Evolutionary conservation across 148 eudicot genomes (phyloP), one percentile per base, ranked within the genome.

Genomic region (Rhododendron molle): DNA sequence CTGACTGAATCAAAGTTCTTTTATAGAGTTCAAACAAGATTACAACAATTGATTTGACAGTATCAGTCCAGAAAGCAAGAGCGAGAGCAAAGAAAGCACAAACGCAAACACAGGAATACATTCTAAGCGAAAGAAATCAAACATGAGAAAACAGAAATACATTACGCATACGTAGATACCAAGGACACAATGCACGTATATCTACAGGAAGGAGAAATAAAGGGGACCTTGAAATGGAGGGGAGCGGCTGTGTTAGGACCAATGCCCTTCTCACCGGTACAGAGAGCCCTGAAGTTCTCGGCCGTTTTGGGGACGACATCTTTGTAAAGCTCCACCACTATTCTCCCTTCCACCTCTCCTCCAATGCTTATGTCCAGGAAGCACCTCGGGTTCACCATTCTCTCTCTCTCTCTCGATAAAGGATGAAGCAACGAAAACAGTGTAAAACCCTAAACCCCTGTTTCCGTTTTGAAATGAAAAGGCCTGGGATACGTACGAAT

Each of bases 241-340:
- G 80, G 80, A 77, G 23, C 52, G 15, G 4, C 80, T 1, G 80
- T 77, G 50, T 44, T 40, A 77, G 80, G 30, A 28, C 80, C 80
- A 77, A 77, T 77, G 80, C 80, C 80, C 80, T 77, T 77, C 52
- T 77, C 80, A 11, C 52, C 80, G 1, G 80, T 77, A 58, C 98
- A 95, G 47, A 95, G 95, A 84, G 95, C 96, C 90, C 98, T 93
- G 76, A 95, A 95, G 89, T 95, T 95, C 83, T 95, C 94, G 65
- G 91, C 95, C 46, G 96, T 95, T 89, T 89, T 94, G 11, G 98
- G 98, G 40, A 94, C 95, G 13, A 94, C 93, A 81, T 94, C 90
- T 10, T 85, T 85, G 84, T 86, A 95, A 44, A 95, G 88, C 91
- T 95, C 96, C 72, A 94, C 82, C 26, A 95, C 92, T 3, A 95